A percentile compares a stretch with the other conserved stretches of the same genome.
These are phyloP conservation scores for Purpureocillium lavendulum DNA, from an alignment of 2,329 filamentous ascomycete genomes.

Conservation along the genomic window DNA sequence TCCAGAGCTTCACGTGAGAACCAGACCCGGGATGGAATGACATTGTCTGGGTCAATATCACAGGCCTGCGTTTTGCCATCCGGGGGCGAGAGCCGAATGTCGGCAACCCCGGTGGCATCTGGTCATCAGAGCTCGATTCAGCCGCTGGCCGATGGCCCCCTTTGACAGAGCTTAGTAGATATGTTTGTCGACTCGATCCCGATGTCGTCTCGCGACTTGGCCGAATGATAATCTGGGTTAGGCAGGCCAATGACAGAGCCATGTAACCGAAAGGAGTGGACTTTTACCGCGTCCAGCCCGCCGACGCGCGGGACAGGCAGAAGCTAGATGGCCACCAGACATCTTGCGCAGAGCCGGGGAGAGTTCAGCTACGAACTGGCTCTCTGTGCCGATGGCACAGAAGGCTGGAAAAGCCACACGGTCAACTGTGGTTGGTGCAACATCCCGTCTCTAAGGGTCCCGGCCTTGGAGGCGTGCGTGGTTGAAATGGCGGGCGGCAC, in stretches of 20 bases:
- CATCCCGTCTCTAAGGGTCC: slow-evolving; percentile 5
- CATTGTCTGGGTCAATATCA: neutral
- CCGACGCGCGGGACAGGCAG: slow-evolving; percentile 4
- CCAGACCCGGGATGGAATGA: neutral
- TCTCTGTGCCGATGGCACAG: slow-evolving; percentile 1
- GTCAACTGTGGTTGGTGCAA: slow-evolving; percentile 9
- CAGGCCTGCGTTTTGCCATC: neutral
- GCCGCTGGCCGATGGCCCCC: neutral
- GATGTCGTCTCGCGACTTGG: no score
- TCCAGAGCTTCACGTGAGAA: slow-evolving; percentile 4
- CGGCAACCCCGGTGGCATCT: slow-evolving; percentile 4
- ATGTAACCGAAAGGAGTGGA: slow-evolving; percentile 6
- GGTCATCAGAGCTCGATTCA: slow-evolving; percentile 1
- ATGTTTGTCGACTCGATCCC: no score
- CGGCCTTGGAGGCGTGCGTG: no score
- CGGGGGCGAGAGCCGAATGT: slow-evolving; percentile 1
- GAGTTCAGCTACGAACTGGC: slow-evolving; percentile 5
- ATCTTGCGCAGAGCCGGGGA: no score
- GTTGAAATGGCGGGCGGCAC: no score
- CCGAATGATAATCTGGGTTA: neutral
- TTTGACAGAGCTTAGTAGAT: no score
- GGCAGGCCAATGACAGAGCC: slow-evolving; percentile 5
- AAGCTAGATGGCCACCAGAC: slow-evolving; percentile 1
- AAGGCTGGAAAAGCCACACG: slow-evolving; percentile 4
- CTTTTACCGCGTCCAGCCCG: slow-evolving; percentile 3